phyloP scores from a whole-genome alignment of 345 rosid species.

The Alliaria petiolata region DNA sequence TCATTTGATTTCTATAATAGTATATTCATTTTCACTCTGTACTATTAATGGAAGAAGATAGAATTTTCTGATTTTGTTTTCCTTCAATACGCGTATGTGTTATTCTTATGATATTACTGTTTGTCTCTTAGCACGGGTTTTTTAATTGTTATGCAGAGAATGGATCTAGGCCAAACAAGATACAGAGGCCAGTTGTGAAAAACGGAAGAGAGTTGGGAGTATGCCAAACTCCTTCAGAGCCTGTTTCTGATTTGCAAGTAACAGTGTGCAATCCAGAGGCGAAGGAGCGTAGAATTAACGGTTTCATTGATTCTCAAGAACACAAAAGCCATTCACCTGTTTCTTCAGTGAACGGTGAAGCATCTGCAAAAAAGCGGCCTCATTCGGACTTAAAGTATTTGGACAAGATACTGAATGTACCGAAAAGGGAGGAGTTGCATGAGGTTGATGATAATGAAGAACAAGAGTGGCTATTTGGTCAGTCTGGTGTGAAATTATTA shows the following conservation, averaged over 20 bases:
- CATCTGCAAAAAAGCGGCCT: constrained; percentile 40
- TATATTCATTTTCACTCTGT: neutral
- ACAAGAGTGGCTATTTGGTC: constrained; percentile 59
- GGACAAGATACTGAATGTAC: constrained; percentile 48
- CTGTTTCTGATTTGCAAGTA: constrained; percentile 28
- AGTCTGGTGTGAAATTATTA: constrained; percentile 9
- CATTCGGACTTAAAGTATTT: constrained; percentile 67
- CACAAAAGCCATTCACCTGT: constrained; percentile 24
- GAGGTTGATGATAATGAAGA: constrained; percentile 42
- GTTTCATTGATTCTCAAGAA: constrained; percentile 32
- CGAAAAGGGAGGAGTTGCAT: constrained; percentile 50
- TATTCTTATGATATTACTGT: neutral
- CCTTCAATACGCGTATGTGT: too few species aligned
- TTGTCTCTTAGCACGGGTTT: constrained; percentile 18
- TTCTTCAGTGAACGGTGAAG: constrained; percentile 34
- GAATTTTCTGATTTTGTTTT: neutral
- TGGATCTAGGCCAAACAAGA: constrained; percentile 45
- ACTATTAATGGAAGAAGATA: neutral
- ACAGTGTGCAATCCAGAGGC: constrained; percentile 29
- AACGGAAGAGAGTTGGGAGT: constrained; percentile 45
- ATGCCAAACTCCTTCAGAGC: constrained; percentile 27
- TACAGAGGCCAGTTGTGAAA: constrained; percentile 33
- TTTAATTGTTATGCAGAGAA: constrained; percentile 41
- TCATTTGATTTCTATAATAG: neutral
- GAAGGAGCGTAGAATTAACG: constrained; percentile 43